Percentiles rank a stretch among this genome's conserved stretches.
Conservation (phyloP, 805 yeast genomes). For the Zygoascus bituminiphila region DNA sequence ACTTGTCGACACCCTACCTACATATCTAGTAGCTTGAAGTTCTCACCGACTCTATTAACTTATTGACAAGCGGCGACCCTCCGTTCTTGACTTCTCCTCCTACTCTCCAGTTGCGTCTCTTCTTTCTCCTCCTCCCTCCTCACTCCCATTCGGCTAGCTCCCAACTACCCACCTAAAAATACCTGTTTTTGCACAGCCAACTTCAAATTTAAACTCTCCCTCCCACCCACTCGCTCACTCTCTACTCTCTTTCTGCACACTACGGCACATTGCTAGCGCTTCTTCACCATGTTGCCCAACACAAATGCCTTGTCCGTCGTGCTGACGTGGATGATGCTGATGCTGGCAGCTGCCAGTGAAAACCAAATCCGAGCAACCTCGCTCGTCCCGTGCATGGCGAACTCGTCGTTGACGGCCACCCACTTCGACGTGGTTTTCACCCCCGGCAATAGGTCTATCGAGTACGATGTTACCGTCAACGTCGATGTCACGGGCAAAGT, state of each 20-base stretch:
- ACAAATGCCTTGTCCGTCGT: background rate
- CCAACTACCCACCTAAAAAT: background rate
- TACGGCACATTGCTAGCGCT: background rate
- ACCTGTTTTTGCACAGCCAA: background rate
- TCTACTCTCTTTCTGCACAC: background rate
- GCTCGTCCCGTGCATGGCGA: conserved; percentile 77
- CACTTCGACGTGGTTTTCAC: conserved; percentile 67
- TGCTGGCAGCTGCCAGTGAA: conserved; percentile 11
- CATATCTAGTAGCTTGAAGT: no score
- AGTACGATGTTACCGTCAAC: conserved; percentile 60
- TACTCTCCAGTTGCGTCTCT: no score
- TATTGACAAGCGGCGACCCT: no score
- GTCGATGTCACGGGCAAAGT: conserved; percentile 62
- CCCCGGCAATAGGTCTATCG: conserved; percentile 60
- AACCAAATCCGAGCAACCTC: conserved; percentile 55
- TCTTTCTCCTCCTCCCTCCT: background rate
- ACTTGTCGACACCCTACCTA: no score
- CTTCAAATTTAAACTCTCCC: no score
- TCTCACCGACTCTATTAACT: no score
- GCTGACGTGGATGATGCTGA: background rate
- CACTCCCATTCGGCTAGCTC: background rate
- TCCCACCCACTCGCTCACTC: background rate
- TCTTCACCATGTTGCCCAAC: background rate
- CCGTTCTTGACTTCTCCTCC: no score
- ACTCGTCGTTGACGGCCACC: conserved; percentile 63